phyloP scores from a whole-genome alignment of 2,329 filamentous ascomycete genomes.

The Ophiognomonia clavigignenti-juglandacearum region DNA sequence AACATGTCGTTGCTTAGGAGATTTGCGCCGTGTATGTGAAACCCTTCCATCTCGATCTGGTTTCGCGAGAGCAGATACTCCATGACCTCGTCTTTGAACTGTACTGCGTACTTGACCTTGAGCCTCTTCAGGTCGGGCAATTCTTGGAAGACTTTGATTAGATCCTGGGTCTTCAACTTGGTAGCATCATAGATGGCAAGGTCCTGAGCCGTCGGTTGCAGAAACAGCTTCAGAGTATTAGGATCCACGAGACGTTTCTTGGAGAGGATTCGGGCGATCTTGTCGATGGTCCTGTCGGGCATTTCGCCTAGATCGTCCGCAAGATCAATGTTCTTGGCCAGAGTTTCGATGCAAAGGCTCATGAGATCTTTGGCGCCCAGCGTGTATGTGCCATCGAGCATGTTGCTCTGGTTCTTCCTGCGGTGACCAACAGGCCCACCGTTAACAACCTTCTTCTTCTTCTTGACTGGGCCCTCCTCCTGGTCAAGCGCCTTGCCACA shows the following conservation, averaged over 20 bases:
- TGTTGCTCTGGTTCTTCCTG: slow-evolving; percentile 75
- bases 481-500: slow-evolving; percentile 74
- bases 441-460: slow-evolving; percentile 51
- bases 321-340: slow-evolving; percentile 58
- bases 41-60: slow-evolving; percentile 60
- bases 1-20: slow-evolving; percentile 74
- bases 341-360: slow-evolving; percentile 56
- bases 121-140: slow-evolving; percentile 65
- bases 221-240: slow-evolving; percentile 52
- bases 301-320: slow-evolving; percentile 60
- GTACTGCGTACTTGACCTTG: slow-evolving; percentile 78
- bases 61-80: slow-evolving; percentile 74
- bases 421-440: slow-evolving; percentile 54
- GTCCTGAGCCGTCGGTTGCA: slow-evolving; percentile 44
- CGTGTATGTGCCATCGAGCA: slow-evolving; percentile 68
- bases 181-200: slow-evolving; percentile 54
- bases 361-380: slow-evolving; percentile 66
- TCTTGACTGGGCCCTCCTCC: slow-evolving; percentile 54
- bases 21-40: slow-evolving; percentile 82
- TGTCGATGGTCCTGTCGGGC: slow-evolving; percentile 50
- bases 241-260: slow-evolving; percentile 54
- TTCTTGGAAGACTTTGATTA: slow-evolving; percentile 72
- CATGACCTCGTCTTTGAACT: slow-evolving; percentile 82
- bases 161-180: slow-evolving; percentile 70
- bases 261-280: slow-evolving; percentile 54